phyloP scores from a whole-genome alignment of 2,329 filamentous ascomycete genomes.

The Elsinoe ampelina region DNA sequence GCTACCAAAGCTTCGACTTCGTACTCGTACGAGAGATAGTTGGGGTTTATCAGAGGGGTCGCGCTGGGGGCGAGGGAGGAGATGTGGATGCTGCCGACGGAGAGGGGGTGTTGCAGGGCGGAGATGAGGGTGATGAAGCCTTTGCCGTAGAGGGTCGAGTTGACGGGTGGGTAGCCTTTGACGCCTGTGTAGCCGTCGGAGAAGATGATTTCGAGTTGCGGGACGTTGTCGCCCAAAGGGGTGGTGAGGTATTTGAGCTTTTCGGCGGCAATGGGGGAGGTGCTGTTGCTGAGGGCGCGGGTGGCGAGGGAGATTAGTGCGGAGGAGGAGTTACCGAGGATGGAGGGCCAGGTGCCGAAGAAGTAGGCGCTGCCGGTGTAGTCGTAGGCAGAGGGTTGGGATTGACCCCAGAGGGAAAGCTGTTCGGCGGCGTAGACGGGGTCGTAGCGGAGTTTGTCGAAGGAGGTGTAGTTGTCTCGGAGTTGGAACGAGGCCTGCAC shows the following conservation, averaged over 20 bases:
- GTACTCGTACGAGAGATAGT: constrained; percentile 32
- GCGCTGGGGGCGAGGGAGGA: constrained; percentile 23
- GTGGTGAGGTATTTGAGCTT: constrained; percentile 33
- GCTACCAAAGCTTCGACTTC: constrained; percentile 20
- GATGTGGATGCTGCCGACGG: constrained; percentile 29
- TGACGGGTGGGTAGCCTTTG: constrained; percentile 28
- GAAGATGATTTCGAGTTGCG: constrained; percentile 38
- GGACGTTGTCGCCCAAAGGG: constrained; percentile 21
- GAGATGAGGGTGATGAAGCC: constrained; percentile 24
- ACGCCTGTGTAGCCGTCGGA: constrained; percentile 38
- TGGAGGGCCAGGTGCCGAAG: constrained; percentile 36
- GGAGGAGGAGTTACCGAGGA: constrained; percentile 26
- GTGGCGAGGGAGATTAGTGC: constrained; percentile 28
- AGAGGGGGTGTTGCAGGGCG: constrained; percentile 27
- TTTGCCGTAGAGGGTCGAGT: constrained; percentile 25
- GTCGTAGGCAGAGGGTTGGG: constrained; percentile 31
- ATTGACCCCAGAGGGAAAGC: constrained; percentile 29
- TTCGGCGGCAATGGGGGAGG: constrained; percentile 29
- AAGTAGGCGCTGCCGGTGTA: constrained; percentile 33
- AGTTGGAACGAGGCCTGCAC: constrained; percentile 25
- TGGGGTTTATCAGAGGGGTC: constrained; percentile 32
- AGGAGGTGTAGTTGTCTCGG: constrained; percentile 25
- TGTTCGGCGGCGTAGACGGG: constrained; percentile 32
- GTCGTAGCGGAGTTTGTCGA: constrained; percentile 24
- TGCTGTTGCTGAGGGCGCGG: constrained; percentile 22